Conservation (phyloP, 73 alveolate species). For the Symbiodinium natans region DNA sequence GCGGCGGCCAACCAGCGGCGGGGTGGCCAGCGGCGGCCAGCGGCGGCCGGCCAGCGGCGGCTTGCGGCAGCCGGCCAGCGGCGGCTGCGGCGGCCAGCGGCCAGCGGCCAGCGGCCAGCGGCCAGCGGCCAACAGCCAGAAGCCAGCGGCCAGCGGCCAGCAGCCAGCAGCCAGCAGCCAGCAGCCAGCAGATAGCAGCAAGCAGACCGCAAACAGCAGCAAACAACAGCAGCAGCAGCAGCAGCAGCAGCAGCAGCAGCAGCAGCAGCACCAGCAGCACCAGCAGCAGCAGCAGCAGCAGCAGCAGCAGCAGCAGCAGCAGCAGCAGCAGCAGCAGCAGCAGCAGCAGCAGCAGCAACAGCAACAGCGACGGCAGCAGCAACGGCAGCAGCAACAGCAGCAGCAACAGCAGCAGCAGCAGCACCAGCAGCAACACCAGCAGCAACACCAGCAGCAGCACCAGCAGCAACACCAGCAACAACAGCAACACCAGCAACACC, state of each 20-base stretch:
- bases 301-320: not conserved
- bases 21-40: no score
- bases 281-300: conserved; percentile 8
- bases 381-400: not conserved
- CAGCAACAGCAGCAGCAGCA: not conserved
- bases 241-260: not conserved
- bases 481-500: not conserved
- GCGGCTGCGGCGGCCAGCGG: no score
- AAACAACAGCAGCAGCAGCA: no score
- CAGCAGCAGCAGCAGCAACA: not conserved
- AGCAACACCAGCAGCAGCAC: not conserved
- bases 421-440: conserved; percentile 2
- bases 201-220: no score
- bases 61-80: no score
- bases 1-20: no score
- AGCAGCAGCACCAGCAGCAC: not conserved
- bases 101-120: no score
- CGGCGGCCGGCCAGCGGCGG: no score
- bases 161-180: no score
- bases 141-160: no score
- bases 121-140: no score
- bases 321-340: not conserved
- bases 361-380: not conserved
- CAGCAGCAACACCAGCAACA: not conserved
- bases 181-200: no score